Conservation (phyloP, 1,139 yeast species). For the Sugiyamaella pinicola region DNA sequence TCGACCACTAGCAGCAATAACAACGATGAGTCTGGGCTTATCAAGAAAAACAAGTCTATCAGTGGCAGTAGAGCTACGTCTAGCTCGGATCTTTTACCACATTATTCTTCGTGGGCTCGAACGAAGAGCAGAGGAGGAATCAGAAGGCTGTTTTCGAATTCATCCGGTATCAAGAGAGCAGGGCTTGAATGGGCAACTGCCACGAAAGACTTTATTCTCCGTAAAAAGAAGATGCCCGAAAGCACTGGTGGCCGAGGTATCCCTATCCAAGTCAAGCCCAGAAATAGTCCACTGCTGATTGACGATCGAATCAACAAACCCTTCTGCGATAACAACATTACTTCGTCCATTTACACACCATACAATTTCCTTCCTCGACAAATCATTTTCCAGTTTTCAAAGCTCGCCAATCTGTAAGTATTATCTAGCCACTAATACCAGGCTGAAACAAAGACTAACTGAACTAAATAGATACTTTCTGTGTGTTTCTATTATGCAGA, state of each 20-base stretch:
- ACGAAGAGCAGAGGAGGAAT: conserved; percentile 10
- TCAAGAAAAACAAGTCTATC: conserved; percentile 19
- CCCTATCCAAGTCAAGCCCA: conserved; percentile 52
- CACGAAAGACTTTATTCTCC: conserved; percentile 44
- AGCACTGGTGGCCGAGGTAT: conserved; percentile 72
- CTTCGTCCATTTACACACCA: conserved; percentile 84
- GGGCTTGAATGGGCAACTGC: conserved; percentile 13
- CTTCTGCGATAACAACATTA: conserved; percentile 67
- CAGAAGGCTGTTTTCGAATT: conserved; percentile 5
- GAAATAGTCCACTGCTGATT: conserved; percentile 41
- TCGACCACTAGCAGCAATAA: conserved; percentile 7
- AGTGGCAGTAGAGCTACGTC: conserved; percentile 6
- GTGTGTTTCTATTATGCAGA: conserved; percentile 85
- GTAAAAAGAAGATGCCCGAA: conserved; percentile 51
- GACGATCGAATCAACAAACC: conserved; percentile 73
- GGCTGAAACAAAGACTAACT: conserved; percentile 11
- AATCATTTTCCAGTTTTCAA: conserved; percentile 85
- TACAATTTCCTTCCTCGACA: conserved; percentile 88
- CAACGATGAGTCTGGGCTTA: conserved; percentile 11
- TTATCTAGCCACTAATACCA: not conserved
- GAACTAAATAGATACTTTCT: conserved; percentile 61
- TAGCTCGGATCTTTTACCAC: conserved; percentile 32
- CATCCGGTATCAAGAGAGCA: conserved; percentile 4
- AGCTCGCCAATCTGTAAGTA: conserved; percentile 72
- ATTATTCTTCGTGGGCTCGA: conserved; percentile 38